Evolutionary conservation across 768 basidiomycete genomes (phyloP), one percentile per base, ranked within the genome.

Genomic region (Termitomyces titanicus): DNA sequence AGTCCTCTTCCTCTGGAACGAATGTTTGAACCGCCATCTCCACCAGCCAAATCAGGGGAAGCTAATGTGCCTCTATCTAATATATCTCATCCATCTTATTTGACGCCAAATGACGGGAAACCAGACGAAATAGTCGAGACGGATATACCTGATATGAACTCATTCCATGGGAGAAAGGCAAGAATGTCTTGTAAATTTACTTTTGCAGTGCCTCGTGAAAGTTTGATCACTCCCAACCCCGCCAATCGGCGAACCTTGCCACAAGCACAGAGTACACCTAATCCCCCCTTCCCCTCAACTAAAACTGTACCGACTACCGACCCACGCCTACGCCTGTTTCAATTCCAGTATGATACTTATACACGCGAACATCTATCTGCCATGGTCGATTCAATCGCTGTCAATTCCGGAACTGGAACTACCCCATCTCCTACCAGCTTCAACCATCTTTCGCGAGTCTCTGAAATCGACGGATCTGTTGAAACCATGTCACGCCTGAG

Each of bases 301-400:
- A 60, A 61, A 31, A 58, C 63, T 25, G 68, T 74, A 25, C 75
- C 76, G 31, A 40, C 71, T 25, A 88, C 85, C 25, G 90, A 92
- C 64, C 85, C 90, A 2, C 85, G 86, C 27, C 80, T 94, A 11
- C 85, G 88, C 12, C 79, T 98, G 35, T 98, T 98, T 72, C 89
- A 94, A 65, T 90, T 94, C 49, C 86, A 93, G 60, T 98, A 98
- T 65, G 96, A 99, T 69, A 98, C 96, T 0, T 95, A 91, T 66
- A 99, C 96, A 1, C 84, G 94, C 42, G 91, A 96, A 20, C 93
- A 97, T 66, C 82, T 98, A 40, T 93, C 92, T 2, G 93, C 91
- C 0, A 82, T 98, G 72, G 94, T 96, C 2, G 95, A 97, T 61
- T 92, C 93, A 2, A 95, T 98, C 57, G 94, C 92, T n/a, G 74